These are phyloP conservation scores for Croton setiger DNA, from an alignment of 441 rosid genomes.

Conservation along the genomic window DNA sequence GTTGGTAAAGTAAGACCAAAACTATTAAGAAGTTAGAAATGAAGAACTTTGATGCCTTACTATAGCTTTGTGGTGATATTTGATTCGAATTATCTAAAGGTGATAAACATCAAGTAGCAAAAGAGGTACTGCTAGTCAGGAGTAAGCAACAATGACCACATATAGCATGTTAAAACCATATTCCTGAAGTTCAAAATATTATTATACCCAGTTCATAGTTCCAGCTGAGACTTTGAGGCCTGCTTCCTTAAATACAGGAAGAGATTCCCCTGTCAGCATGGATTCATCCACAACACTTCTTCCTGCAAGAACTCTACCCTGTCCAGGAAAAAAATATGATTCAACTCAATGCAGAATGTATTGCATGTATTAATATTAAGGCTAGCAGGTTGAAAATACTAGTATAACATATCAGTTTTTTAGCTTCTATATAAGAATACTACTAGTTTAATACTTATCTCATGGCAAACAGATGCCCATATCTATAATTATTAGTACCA, in stretches of 20 bases:
- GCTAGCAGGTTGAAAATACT: not conserved
- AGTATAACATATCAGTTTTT: slow-evolving; percentile 1
- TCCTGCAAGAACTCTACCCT: slow-evolving; percentile 92
- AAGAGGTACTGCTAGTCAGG: slow-evolving; percentile 1
- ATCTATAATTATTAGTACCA: not conserved
- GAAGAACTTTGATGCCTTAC: slow-evolving; percentile 8
- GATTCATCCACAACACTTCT: slow-evolving; percentile 97
- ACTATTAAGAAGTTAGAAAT: not conserved
- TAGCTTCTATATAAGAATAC: not conserved
- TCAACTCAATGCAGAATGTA: slow-evolving; percentile 22
- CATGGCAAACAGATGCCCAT: not conserved
- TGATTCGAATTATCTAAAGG: slow-evolving; percentile 6
- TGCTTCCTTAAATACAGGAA: slow-evolving; percentile 83
- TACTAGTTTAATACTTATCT: not conserved
- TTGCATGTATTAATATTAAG: too few species aligned
- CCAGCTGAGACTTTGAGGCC: slow-evolving; percentile 83
- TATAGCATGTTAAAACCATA: slow-evolving; percentile 4
- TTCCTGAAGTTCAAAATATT: slow-evolving; percentile 8
- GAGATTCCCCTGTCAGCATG: slow-evolving; percentile 97
- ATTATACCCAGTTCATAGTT: slow-evolving; percentile 90
- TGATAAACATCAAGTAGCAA: not conserved
- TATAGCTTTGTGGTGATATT: slow-evolving; percentile 1
- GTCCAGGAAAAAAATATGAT: slow-evolving; percentile 16
- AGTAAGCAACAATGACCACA: slow-evolving; percentile 6
- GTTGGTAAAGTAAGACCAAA: slow-evolving; percentile 1